phyloP scores from a whole-genome alignment of 345 rosid genomes.

The Orychophragmus violaceus region DNA sequence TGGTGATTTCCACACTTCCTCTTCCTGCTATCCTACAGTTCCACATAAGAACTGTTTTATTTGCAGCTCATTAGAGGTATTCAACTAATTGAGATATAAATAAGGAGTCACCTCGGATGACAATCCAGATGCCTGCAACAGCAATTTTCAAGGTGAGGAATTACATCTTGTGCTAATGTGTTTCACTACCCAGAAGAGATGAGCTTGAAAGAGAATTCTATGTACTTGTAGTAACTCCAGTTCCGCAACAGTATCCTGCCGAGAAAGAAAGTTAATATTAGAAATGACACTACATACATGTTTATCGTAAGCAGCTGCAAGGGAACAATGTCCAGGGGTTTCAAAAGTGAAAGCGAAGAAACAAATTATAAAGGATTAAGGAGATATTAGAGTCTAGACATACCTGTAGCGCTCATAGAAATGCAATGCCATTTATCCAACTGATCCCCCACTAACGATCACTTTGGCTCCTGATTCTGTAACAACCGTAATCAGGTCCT shows the following conservation, averaged over 20 bases:
- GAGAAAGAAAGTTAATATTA: slow-evolving; percentile 8
- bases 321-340: background rate
- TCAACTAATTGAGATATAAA: background rate
- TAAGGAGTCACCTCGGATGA: slow-evolving; percentile 68
- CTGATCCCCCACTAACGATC: slow-evolving; percentile 87
- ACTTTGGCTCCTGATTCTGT: no score
- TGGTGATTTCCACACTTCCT: no score
- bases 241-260: slow-evolving; percentile 82
- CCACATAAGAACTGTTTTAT: no score
- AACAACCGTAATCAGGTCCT: no score
- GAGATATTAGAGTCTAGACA: background rate
- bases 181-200: background rate
- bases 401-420: slow-evolving; percentile 99
- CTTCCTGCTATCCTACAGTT: no score
- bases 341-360: background rate
- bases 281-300: slow-evolving; percentile 4
- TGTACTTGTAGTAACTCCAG: slow-evolving; percentile 79
- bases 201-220: background rate
- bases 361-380: background rate
- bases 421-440: slow-evolving; percentile 99
- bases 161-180: background rate
- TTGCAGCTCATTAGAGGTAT: background rate
- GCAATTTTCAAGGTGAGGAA: slow-evolving; percentile 8
- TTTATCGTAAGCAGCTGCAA: background rate
- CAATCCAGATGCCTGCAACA: slow-evolving; percentile 84